These are phyloP conservation scores for Malassezia caprae DNA, from an alignment of 1,284 basidiomycete species.

Conservation along the genomic window DNA sequence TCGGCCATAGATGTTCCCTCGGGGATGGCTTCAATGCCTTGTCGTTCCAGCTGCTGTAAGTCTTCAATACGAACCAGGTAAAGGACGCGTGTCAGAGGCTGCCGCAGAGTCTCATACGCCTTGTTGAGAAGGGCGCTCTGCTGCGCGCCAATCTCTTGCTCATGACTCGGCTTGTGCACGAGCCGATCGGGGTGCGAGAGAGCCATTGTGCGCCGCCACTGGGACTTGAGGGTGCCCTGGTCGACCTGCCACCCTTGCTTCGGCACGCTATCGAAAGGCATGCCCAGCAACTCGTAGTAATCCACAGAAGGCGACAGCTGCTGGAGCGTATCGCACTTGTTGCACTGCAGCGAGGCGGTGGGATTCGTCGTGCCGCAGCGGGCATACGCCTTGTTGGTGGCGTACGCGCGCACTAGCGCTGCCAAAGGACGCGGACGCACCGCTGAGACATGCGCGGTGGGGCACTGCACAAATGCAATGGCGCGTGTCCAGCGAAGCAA, in stretches of 20 bases:
- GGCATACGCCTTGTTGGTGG: slow-evolving; percentile 1
- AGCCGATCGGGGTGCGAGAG: slow-evolving; percentile 43
- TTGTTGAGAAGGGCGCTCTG: slow-evolving; percentile 42
- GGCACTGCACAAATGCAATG: not conserved
- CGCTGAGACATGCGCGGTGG: too few relatives aligned
- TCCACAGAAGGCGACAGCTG: slow-evolving; percentile 27
- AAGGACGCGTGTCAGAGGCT: slow-evolving; percentile 33
- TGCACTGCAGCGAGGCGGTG: slow-evolving; percentile 18
- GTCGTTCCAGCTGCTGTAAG: slow-evolving; percentile 22
- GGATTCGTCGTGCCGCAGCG: slow-evolving; percentile 6
- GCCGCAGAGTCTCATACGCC: slow-evolving; percentile 40
- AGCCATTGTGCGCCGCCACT: slow-evolving; percentile 38
- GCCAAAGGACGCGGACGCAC: too few relatives aligned
- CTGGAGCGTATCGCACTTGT: slow-evolving; percentile 21
- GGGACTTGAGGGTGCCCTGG: slow-evolving; percentile 24
- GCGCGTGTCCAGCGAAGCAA: not conserved
- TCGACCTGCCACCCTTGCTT: slow-evolving; percentile 35
- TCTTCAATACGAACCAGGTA: slow-evolving; percentile 22
- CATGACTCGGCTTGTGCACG: slow-evolving; percentile 27
- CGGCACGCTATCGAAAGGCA: slow-evolving; percentile 21
- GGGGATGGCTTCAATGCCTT: slow-evolving; percentile 17
- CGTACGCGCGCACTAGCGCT: not conserved
- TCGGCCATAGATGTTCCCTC: slow-evolving; percentile 38
- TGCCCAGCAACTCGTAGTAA: slow-evolving; percentile 34
- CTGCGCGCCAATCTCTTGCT: slow-evolving; percentile 37